Conservation (phyloP, 495 filamentous ascomycete genomes). For the Lophiostoma macrostomum region DNA sequence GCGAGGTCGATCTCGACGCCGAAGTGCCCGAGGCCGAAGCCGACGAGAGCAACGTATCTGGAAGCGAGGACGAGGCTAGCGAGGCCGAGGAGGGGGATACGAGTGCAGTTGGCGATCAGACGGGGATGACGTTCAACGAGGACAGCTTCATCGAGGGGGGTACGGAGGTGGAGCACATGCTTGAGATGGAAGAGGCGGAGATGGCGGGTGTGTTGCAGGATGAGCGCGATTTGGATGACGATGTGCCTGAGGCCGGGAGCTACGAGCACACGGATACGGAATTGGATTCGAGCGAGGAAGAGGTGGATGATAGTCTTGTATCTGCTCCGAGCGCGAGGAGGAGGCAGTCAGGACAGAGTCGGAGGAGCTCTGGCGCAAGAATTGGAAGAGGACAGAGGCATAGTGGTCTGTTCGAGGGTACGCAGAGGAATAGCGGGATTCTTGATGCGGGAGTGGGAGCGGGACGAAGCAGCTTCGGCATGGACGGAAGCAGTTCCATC, state of each 20-base stretch:
- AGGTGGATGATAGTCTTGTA: slow-evolving; percentile 35
- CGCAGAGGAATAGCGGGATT: too few relatives aligned
- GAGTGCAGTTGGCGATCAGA: not conserved
- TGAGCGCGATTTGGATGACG: slow-evolving; percentile 59
- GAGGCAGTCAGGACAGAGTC: not conserved
- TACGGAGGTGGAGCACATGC: slow-evolving; percentile 35
- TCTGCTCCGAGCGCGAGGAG: not conserved
- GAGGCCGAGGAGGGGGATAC: slow-evolving; percentile 31
- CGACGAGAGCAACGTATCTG: slow-evolving; percentile 46
- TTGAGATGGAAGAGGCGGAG: slow-evolving; percentile 43
- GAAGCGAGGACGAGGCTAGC: slow-evolving; percentile 38
- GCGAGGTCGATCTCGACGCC: slow-evolving; percentile 56
- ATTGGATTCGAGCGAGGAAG: slow-evolving; percentile 50
- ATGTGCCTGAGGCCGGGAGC: slow-evolving; percentile 63
- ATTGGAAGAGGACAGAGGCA: slow-evolving; percentile 8
- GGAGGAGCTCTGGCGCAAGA: slow-evolving; percentile 6
- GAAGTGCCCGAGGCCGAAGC: slow-evolving; percentile 65
- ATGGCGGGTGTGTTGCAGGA: slow-evolving; percentile 50
- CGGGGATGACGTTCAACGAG: slow-evolving; percentile 32
- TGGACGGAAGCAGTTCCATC: slow-evolving; percentile 30
- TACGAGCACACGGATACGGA: slow-evolving; percentile 87
- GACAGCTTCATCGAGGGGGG: slow-evolving; percentile 40
- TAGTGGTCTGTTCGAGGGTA: too few relatives aligned
- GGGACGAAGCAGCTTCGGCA: slow-evolving; percentile 16
- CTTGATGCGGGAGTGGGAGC: too few relatives aligned